Evolutionary conservation across 169 alveolate genomes (phyloP), one percentile per base, ranked within the genome.

Genomic region (Plasmodium knowlesi): DNA sequence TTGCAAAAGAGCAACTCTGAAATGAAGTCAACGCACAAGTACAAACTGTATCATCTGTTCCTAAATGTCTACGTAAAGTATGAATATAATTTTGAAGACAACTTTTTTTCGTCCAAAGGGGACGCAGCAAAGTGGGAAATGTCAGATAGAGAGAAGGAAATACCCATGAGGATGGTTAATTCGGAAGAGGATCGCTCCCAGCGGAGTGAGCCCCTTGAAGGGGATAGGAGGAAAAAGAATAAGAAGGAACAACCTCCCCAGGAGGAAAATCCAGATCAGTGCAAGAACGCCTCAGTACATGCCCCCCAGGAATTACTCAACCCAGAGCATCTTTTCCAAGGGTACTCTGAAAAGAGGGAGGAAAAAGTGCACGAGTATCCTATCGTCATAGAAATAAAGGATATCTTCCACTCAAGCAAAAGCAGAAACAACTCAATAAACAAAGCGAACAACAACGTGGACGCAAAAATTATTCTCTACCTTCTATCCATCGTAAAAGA

Each of bases 51-150:
- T 72, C 95, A 82, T 71, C 34, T 91, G 57, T 91, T 91, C 78
- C 84, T 91, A 32, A 91, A 91, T 46, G 70, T 91, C 61, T 91
- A 91, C 71, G 67, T 91, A 91, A 91, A 91, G 76, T 91, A 91
- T 71, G 95, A 91, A 53, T 91, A 81, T 37, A 82, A 80, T 28
- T 91, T 81, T 82, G 92, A 91, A 28, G 92, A 41, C 16, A 32
- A 73, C 10, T 67, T 72, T 50, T 81, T 91, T 91, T 70, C 84
- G 22, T 53, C 8, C 39, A 30, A 8, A 10, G 50, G 25, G 5
- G 30, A 57, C 16, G 79, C 61, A 86, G 57, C 37, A 16, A 86
- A 86, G 79, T 14, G 3, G 25, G 82, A 34, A 28, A 14, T 37
- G 1, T 37, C 39, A 5, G 28, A 16, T 5, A 22, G 22, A 14